Conservation (phyloP, 768 basidiomycete genomes). For the Suillus cothurnatus region DNA sequence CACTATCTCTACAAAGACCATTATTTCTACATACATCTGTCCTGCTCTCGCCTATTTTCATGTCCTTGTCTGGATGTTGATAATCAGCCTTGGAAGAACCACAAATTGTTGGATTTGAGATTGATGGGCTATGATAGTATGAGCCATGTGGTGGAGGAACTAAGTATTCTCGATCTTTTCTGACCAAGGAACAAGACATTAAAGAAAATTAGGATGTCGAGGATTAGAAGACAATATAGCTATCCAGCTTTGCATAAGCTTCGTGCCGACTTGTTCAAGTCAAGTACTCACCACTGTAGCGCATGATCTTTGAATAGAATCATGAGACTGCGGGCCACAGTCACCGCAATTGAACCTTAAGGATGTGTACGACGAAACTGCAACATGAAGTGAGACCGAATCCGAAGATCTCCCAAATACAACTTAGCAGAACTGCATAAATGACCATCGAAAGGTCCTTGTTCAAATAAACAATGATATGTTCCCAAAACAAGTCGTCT, state of each 20-base stretch:
- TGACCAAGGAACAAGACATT: not conserved
- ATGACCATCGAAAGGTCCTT: too few relatives aligned
- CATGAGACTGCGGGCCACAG: not conserved
- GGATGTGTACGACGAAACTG: not conserved
- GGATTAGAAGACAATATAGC: not conserved
- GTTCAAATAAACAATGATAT: not conserved
- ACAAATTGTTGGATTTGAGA: not conserved
- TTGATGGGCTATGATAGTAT: too few relatives aligned
- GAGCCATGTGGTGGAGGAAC: not conserved
- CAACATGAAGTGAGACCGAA: not conserved
- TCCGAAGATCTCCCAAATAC: not conserved
- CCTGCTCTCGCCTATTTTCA: not conserved
- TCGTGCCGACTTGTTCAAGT: not conserved
- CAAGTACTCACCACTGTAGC: not conserved
- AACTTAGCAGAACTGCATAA: not conserved
- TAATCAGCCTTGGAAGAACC: not conserved
- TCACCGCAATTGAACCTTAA: not conserved
- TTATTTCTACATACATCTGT: not conserved
- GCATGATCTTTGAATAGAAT: not conserved
- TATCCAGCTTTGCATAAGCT: not conserved
- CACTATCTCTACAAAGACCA: too few relatives aligned
- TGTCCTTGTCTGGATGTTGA: not conserved
- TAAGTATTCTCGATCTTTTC: not conserved
- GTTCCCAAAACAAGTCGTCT: not conserved
- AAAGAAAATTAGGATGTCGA: not conserved